These are phyloP conservation scores for Eimeria praecox DNA, from an alignment of 169 alveolate species.

Conservation along the genomic window DNA sequence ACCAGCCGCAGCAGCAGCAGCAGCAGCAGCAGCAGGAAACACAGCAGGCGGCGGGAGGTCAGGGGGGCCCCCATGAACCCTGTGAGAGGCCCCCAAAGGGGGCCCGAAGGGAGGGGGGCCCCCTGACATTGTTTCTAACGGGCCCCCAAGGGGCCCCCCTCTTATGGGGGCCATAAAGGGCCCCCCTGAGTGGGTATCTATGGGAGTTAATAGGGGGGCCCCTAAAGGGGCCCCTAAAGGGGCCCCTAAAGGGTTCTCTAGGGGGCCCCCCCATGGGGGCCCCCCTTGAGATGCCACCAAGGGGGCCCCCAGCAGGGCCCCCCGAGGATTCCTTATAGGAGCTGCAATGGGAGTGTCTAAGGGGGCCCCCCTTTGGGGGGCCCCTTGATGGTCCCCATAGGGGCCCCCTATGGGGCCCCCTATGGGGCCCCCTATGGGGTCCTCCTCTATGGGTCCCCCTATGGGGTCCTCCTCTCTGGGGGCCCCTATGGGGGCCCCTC, in stretches of 20 bases:
- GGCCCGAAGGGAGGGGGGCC: neutral
- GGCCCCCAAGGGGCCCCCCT: neutral
- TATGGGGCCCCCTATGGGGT: neutral
- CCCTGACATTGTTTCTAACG: neutral
- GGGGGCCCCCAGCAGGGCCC: constrained; percentile 4
- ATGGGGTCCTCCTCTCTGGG: too few relatives aligned
- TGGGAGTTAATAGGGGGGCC: neutral
- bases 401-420: neutral
- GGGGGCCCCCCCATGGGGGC: neutral
- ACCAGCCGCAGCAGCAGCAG: neutral
- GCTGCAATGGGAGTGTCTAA: too few relatives aligned
- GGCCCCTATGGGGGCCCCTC: too few relatives aligned
- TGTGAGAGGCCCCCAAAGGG: neutral
- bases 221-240: neutral
- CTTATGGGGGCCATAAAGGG: neutral
- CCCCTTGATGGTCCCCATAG: neutral
- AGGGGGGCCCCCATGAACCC: neutral
- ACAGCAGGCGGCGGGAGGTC: neutral
- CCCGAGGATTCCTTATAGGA: too few relatives aligned
- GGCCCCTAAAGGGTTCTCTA: too few relatives aligned
- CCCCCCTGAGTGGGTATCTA: neutral
- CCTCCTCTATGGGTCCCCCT: neutral
- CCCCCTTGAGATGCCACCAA: neutral
- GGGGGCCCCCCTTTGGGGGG: constrained; percentile 17
- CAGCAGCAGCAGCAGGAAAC: neutral